A percentile compares a stretch with the other conserved stretches of the same genome.
These are phyloP conservation scores for Pseudocercospora fuligena DNA, from an alignment of 2,329 filamentous ascomycete species.

Conservation along the genomic window DNA sequence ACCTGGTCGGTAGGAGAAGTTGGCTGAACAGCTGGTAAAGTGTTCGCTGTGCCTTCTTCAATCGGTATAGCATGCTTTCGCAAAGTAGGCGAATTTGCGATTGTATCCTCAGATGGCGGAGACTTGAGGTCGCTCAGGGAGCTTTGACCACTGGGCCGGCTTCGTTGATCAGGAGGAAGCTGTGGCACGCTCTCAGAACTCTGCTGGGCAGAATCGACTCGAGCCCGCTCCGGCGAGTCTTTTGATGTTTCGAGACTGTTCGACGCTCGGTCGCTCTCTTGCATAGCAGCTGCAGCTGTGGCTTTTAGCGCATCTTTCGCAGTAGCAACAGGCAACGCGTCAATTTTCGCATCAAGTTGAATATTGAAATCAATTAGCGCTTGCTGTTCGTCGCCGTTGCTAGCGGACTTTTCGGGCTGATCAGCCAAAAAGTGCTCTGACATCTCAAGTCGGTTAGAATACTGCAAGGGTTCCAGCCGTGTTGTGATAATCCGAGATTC, in stretches of 20 bases:
- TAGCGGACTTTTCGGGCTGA: constrained; percentile 7
- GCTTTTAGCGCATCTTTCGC: constrained; percentile 18
- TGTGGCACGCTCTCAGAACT: constrained; percentile 25
- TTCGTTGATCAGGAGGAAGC: constrained; percentile 15
- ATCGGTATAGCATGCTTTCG: constrained; percentile 28
- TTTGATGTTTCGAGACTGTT: constrained; percentile 1
- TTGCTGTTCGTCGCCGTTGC: neutral
- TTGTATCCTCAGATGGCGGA: constrained; percentile 21
- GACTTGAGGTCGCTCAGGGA: constrained; percentile 4
- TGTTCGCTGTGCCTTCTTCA: constrained; percentile 28
- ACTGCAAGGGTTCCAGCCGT: too few relatives aligned
- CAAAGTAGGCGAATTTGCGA: constrained; percentile 33
- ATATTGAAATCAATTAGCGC: constrained; percentile 5
- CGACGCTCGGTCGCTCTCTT: constrained; percentile 18
- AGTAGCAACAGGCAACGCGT: neutral
- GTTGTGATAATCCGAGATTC: too few relatives aligned
- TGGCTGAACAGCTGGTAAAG: constrained; percentile 34
- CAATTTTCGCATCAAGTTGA: constrained; percentile 7
- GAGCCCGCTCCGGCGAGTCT: constrained; percentile 18
- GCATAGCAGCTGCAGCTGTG: constrained; percentile 27
- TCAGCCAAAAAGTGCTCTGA: constrained; percentile 7
- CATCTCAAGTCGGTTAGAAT: neutral
- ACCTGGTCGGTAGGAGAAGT: constrained; percentile 27
- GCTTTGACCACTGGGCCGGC: neutral
- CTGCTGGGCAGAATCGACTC: constrained; percentile 31